phyloP scores from a whole-genome alignment of 2,329 filamentous ascomycete genomes.

The Microcyclospora tardicrescens region DNA sequence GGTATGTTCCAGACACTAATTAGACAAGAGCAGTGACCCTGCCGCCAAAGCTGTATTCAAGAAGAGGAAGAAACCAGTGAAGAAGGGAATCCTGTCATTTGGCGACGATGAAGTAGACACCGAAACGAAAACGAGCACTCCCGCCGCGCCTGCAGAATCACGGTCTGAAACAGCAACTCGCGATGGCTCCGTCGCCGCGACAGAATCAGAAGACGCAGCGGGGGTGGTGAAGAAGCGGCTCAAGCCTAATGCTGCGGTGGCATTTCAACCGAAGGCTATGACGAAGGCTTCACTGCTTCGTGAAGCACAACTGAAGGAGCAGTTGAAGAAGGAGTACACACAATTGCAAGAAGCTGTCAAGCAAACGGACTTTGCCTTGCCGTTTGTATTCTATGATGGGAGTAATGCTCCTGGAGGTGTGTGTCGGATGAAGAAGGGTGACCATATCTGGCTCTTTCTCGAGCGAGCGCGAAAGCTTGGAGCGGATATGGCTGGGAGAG shows the following conservation, averaged over 20 bases:
- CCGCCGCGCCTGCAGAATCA: background rate
- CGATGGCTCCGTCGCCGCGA: slow-evolving; percentile 3
- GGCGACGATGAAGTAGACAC: slow-evolving; percentile 55
- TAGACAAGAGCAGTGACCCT: slow-evolving; percentile 43
- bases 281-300: slow-evolving; percentile 65
- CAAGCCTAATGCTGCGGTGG: slow-evolving; percentile 48
- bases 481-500: slow-evolving; percentile 62
- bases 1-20: slow-evolving; percentile 31
- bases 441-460: slow-evolving; percentile 83
- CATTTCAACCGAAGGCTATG: slow-evolving; percentile 56
- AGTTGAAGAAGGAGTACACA: slow-evolving; percentile 67
- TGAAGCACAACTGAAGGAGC: slow-evolving; percentile 65
- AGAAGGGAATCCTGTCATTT: slow-evolving; percentile 55
- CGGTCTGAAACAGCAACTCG: slow-evolving; percentile 2
- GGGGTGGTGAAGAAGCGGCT: slow-evolving; percentile 38
- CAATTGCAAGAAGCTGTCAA: slow-evolving; percentile 75
- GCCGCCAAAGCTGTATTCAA: slow-evolving; percentile 39
- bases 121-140: slow-evolving; percentile 25
- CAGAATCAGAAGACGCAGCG: slow-evolving; percentile 7
- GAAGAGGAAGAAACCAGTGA: slow-evolving; percentile 42
- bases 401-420: slow-evolving; percentile 75
- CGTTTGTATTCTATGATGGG: slow-evolving; percentile 95
- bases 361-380: slow-evolving; percentile 75
- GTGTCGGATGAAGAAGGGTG: slow-evolving; percentile 83
- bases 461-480: slow-evolving; percentile 86